Percentiles rank a stretch among this genome's conserved stretches.
phyloP scores from a whole-genome alignment of 331 rosid species.

The Quercus lobata region DNA sequence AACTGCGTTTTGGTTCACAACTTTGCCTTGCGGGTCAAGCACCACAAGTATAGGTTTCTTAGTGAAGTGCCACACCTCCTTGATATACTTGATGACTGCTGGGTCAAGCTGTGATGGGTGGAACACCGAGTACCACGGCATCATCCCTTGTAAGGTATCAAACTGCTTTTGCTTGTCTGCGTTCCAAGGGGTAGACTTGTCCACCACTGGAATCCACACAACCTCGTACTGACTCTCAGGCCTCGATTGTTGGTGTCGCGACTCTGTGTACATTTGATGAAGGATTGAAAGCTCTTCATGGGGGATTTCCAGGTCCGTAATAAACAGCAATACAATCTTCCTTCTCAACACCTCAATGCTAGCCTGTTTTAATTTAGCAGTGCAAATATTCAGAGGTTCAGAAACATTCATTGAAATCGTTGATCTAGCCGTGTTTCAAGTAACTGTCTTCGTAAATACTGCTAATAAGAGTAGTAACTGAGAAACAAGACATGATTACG shows the following conservation, averaged over 20 bases:
- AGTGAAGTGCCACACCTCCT: too few species aligned
- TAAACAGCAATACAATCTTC: constrained; percentile 48
- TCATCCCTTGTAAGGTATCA: constrained; percentile 22
- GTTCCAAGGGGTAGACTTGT: constrained; percentile 14
- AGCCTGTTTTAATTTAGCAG: constrained; percentile 25
- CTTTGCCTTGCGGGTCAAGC: constrained; percentile 29
- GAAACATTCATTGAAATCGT: too few species aligned
- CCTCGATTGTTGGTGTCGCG: constrained; percentile 26
- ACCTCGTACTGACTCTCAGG: constrained; percentile 47
- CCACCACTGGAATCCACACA: constrained; percentile 61
- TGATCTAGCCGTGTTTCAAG: too few species aligned
- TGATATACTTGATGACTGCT: constrained; percentile 14
- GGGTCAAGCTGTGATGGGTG: constrained; percentile 18
- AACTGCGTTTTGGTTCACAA: constrained; percentile 31
- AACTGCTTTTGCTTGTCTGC: constrained; percentile 29
- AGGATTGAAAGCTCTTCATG: constrained; percentile 36
- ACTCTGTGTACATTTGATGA: constrained; percentile 42
- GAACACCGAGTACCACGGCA: constrained; percentile 35
- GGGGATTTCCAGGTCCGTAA: constrained; percentile 40
- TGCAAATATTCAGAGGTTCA: too few species aligned
- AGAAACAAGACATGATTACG: too few species aligned
- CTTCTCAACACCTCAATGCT: constrained; percentile 43
- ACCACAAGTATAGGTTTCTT: constrained; percentile 24
- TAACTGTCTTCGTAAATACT: too few species aligned
- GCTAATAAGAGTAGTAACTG: too few species aligned